These are phyloP conservation scores for Casuarina cunninghamiana DNA, from an alignment of 306 rosid species.

Conservation along the genomic window DNA sequence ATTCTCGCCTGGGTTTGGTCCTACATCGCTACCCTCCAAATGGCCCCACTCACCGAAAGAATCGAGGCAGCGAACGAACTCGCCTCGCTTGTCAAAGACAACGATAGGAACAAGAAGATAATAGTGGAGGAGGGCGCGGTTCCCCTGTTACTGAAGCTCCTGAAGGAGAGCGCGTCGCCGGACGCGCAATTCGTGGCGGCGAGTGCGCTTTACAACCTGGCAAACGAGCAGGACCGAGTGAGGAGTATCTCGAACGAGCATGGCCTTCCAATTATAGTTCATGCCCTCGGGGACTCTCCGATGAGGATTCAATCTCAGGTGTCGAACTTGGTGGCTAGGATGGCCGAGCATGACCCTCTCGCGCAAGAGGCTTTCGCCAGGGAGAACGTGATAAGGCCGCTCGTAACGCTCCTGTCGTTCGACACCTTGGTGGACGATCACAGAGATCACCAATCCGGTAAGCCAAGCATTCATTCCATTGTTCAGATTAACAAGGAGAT, in stretches of 20 bases:
- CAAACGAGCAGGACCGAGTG: constrained; percentile 53
- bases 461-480: constrained; percentile 62
- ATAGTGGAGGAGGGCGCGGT: constrained; percentile 69
- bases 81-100: constrained; percentile 59
- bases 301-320: constrained; percentile 53
- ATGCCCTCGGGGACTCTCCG: constrained; percentile 57
- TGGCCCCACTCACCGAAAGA: constrained; percentile 57
- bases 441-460: constrained; percentile 34
- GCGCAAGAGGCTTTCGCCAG: constrained; percentile 73
- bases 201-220: constrained; percentile 46
- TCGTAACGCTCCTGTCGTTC: constrained; percentile 52
- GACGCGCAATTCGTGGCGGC: constrained; percentile 62
- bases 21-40: constrained; percentile 59
- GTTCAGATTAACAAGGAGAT: constrained; percentile 60
- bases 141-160: constrained; percentile 63
- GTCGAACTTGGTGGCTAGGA: constrained; percentile 60
- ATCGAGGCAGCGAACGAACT: constrained; percentile 65
- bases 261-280: constrained; percentile 60
- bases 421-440: constrained; percentile 52
- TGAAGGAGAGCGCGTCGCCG: constrained; percentile 51
- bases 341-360: constrained; percentile 60
- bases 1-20: constrained; percentile 85
- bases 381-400: constrained; percentile 70
- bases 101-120: constrained; percentile 68
- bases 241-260: constrained; percentile 45